These are phyloP conservation scores for Voacanga thouarsii DNA, from an alignment of 257 asterid genomes.

Conservation along the genomic window DNA sequence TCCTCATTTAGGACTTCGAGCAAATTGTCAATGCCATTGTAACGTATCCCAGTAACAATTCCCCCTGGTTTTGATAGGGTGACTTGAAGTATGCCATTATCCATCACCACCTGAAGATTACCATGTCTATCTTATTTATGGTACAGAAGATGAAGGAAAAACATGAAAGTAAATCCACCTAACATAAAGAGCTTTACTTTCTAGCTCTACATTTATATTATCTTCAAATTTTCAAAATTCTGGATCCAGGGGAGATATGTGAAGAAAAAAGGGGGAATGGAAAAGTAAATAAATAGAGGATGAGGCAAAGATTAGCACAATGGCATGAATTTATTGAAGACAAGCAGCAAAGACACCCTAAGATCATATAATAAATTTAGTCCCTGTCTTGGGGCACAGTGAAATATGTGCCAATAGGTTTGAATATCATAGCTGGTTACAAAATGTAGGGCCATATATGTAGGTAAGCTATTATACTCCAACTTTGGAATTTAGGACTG, in stretches of 20 bases:
- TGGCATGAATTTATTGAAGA: background rate
- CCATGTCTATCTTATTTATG: background rate
- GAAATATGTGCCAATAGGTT: too few species aligned
- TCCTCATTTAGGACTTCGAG: slow-evolving; percentile 59
- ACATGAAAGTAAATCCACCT: background rate
- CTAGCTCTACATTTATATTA: background rate
- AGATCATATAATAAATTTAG: background rate
- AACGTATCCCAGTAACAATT: slow-evolving; percentile 53
- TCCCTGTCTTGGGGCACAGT: background rate
- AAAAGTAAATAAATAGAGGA: background rate
- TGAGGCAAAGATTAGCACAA: background rate
- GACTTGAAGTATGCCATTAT: slow-evolving; percentile 63
- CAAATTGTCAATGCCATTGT: slow-evolving; percentile 62
- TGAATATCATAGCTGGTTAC: too few species aligned
- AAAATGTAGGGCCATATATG: background rate
- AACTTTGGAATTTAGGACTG: background rate
- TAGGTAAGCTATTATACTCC: background rate
- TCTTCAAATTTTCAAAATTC: background rate
- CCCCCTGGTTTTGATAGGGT: slow-evolving; percentile 76
- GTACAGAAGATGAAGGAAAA: background rate
- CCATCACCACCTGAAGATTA: slow-evolving; percentile 56
- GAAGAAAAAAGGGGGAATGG: background rate
- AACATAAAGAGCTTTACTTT: background rate
- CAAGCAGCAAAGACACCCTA: background rate
- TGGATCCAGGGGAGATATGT: background rate